Base-by-base conservation (phyloP, 169 alveolate genomes). In the Plasmodium vinckei region DNA sequence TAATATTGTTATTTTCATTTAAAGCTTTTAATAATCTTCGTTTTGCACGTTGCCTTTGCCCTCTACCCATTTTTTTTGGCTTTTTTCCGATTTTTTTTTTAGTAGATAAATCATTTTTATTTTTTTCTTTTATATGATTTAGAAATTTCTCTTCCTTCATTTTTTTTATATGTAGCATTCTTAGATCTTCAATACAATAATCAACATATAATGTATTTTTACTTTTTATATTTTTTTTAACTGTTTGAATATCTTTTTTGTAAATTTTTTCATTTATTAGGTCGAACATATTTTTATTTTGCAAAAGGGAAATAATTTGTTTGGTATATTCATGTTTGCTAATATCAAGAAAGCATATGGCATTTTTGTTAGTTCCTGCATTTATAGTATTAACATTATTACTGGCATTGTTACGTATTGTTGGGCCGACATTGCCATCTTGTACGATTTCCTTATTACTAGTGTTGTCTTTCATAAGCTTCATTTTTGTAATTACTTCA, bases 141-240 rank as follows among this genome's bases (percentile, higher is more conserved):
- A 70, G 27, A 70, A 86, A 86, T 70, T 86, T 86, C n/a, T 86
- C 91, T 69, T 54, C 73, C 44, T 71, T 86, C 23, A 86, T 19
- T 57, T 86, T 86, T 71, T 86, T 86, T 23, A 86, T 70, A 59
- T 86, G 91, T n/a, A 86, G 10, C 91, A 69, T 86, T 59, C 91
- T 44, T 70, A 86, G 44, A 64, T 86, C 87, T 59, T 86, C 91
- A 39, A 86, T 86, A 12, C 91, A 86, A 19, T 86, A 86, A 69
- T 86, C 91, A 3, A 86, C 91, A 59, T 86, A 86, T 42, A 70
- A 57, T 25, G 70, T 71, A 72, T 86, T 60, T 59, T 86, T 86
- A 33, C 7, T 1, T 33, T 33, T 21, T 21, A 0, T 21, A 60
- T 84, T 84, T 84, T 44, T 86, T 42, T 63, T 46, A 53, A 56